Evolutionary conservation across 139 green algal species (phyloP).

Genomic region (Chlorella sp.): DNA sequence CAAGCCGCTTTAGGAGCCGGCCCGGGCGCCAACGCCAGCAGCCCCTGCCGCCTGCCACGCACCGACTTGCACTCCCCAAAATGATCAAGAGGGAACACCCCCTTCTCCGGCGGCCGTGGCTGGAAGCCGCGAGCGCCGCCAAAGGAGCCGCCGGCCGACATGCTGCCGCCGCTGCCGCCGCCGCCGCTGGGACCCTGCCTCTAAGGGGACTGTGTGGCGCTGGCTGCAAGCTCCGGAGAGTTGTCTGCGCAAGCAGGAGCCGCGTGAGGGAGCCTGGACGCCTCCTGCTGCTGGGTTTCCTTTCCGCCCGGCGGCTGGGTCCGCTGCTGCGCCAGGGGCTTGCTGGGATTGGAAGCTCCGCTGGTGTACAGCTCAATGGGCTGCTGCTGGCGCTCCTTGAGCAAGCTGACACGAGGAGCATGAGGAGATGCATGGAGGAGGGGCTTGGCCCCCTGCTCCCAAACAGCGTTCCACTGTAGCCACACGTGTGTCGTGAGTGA

Average conservation of each 20-base stretch:
- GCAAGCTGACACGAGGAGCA: too few species aligned
- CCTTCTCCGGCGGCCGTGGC: conserved; percentile 92
- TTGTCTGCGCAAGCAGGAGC: background rate
- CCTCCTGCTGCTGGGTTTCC: background rate
- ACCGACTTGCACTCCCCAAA: conserved; percentile 94
- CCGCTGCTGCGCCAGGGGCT: too few species aligned
- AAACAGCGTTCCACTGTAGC: too few species aligned
- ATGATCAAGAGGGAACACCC: conserved; percentile 97
- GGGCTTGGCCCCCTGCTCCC: too few species aligned
- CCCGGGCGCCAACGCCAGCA: background rate
- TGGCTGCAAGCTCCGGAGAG: background rate
- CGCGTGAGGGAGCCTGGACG: background rate
- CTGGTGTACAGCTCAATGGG: background rate
- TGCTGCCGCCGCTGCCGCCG: background rate
- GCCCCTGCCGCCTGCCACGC: background rate
- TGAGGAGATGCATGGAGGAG: too few species aligned
- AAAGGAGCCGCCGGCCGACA: conserved; percentile 58
- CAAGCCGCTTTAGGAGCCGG: background rate
- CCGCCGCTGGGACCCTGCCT: background rate
- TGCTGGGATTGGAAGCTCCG: background rate
- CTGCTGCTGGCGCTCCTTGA: too few species aligned
- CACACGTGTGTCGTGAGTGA: too few species aligned
- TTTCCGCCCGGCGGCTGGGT: too few species aligned
- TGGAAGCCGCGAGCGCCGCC: conserved; percentile 70
- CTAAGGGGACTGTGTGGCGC: background rate